Conservation (phyloP, 805 yeast genomes). For the Saccharomycopsis sp. region DNA sequence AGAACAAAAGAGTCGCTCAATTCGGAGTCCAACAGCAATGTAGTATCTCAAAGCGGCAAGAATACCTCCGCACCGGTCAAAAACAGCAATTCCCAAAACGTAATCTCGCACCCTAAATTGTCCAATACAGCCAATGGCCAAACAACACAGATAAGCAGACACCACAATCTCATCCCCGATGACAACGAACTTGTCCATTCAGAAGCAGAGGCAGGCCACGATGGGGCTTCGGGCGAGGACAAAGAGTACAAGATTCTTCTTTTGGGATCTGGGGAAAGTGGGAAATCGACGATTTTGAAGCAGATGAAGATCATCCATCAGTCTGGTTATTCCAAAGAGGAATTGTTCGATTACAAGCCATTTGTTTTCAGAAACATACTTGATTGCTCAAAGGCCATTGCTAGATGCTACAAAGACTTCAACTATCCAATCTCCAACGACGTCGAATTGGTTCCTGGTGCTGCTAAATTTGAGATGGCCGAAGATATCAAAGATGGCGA, state of each 20-base stretch:
- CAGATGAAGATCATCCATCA: conserved; percentile 77
- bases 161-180: not conserved
- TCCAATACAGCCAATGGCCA: not conserved
- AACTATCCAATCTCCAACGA: conserved; percentile 29
- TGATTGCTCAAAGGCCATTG: conserved; percentile 67
- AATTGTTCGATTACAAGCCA: conserved; percentile 65
- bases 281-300: conserved; percentile 73
- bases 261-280: conserved; percentile 84
- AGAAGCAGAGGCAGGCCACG: not conserved
- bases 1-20: not conserved
- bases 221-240: conserved; percentile 1
- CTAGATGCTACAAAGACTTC: conserved; percentile 57
- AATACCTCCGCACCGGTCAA: not conserved
- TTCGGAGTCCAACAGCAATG: not conserved
- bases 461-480: conserved; percentile 21
- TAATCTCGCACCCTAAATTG: not conserved
- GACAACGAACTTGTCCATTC: not conserved
- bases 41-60: not conserved
- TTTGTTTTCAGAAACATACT: conserved; percentile 71
- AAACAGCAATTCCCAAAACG: not conserved
- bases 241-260: conserved; percentile 67
- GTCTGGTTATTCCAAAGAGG: conserved; percentile 64
- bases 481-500: conserved; percentile 5
- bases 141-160: not conserved
- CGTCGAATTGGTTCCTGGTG: conserved; percentile 28